Evolutionary conservation across 2,329 filamentous ascomycete species (phyloP).

Genomic region (Arthroderma sp.): DNA sequence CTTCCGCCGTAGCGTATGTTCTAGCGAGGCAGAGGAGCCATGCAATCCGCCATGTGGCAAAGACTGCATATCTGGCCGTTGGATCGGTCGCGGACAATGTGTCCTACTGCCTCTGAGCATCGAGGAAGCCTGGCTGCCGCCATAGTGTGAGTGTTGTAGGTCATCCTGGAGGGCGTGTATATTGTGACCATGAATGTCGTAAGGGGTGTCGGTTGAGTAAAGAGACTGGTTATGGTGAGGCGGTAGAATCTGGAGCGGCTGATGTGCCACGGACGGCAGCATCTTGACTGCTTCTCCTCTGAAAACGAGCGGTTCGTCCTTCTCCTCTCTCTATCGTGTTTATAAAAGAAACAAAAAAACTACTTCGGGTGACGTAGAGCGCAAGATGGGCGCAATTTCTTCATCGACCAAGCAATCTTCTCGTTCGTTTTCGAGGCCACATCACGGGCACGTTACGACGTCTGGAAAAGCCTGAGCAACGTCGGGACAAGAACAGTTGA

Average conservation of each 20-base stretch:
- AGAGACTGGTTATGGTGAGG: constrained; percentile 27
- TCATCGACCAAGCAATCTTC: constrained; percentile 30
- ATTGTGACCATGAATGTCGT: constrained; percentile 22
- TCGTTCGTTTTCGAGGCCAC: constrained; percentile 36
- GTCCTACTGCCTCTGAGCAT: constrained; percentile 18
- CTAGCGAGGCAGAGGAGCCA: constrained; percentile 27
- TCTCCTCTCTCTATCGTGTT: not conserved
- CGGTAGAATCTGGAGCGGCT: constrained; percentile 30
- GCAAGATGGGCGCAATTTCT: constrained; percentile 6
- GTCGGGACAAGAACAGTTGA: too few species aligned
- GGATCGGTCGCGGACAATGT: constrained; percentile 31
- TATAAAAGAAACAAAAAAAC: not conserved
- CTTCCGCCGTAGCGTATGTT: constrained; percentile 78
- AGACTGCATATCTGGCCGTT: constrained; percentile 25
- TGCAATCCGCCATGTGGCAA: constrained; percentile 16
- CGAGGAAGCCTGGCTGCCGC: constrained; percentile 20
- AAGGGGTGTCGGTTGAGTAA: constrained; percentile 22
- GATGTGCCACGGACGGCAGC: constrained; percentile 39
- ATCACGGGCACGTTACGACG: constrained; percentile 25
- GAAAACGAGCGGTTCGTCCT: not conserved
- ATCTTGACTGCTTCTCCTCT: constrained; percentile 25
- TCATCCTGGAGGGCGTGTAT: constrained; percentile 20
- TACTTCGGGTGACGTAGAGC: not conserved
- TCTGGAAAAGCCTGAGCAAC: not conserved
- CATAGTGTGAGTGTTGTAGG: constrained; percentile 9